Evolutionary conservation across 148 eudicot species (phyloP).

Genomic region (Beta vulgaris): DNA sequence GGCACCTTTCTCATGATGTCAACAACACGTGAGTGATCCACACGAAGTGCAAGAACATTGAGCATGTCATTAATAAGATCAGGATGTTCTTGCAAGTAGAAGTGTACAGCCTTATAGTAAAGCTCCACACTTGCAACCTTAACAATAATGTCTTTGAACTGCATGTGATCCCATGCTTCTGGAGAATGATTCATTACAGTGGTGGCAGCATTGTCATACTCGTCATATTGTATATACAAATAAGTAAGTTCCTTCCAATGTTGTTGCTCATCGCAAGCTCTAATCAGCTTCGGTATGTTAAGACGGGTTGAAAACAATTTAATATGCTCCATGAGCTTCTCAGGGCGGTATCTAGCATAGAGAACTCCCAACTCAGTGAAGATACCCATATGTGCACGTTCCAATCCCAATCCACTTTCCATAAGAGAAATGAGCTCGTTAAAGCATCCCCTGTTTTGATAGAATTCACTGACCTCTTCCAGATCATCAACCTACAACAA

Average conservation of each 20-base stretch:
- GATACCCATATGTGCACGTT: conserved; percentile 98
- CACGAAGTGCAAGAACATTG: conserved; percentile 92
- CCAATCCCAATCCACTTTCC: conserved; percentile 98
- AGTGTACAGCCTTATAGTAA: conserved; percentile 93
- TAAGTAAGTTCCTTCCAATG: conserved; percentile 96
- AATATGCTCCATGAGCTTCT: conserved; percentile 98
- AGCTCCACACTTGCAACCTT: conserved; percentile 97
- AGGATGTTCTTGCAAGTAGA: conserved; percentile 95
- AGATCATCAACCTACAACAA: conserved; percentile 77
- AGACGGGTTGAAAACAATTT: conserved; percentile 89
- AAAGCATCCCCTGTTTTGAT: conserved; percentile 98
- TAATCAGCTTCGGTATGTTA: conserved; percentile 90
- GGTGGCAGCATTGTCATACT: conserved; percentile 71
- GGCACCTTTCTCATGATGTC: conserved; percentile 95
- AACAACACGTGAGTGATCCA: conserved; percentile 93
- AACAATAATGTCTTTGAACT: conserved; percentile 60
- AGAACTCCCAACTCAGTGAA: conserved; percentile 96
- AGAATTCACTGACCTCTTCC: conserved; percentile 95
- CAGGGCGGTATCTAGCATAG: conserved; percentile 92
- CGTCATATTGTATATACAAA: conserved; percentile 87
- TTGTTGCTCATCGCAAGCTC: conserved; percentile 97
- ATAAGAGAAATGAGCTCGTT: conserved; percentile 89
- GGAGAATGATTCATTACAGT: conserved; percentile 54
- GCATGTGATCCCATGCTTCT: conserved; percentile 54
- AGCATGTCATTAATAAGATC: conserved; percentile 93